phyloP scores from a whole-genome alignment of 371 early-diverging fungal genomes.

The Mucor saturninus region DNA sequence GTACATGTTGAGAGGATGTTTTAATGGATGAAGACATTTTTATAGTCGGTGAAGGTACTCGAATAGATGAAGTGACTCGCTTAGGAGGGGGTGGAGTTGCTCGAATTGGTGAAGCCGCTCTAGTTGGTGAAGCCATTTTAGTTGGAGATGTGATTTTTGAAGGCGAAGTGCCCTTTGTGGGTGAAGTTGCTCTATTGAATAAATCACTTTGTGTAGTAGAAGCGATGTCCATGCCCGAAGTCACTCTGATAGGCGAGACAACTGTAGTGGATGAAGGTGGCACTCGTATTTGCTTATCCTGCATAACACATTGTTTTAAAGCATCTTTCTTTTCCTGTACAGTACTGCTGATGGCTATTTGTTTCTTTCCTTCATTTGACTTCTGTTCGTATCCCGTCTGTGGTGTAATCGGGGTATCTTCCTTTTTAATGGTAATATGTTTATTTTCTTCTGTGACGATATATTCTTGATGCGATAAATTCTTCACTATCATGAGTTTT shows the following conservation, averaged over 20 bases:
- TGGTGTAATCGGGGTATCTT: too few relatives aligned
- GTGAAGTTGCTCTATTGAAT: too few relatives aligned
- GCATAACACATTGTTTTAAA: background rate
- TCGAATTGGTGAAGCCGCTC: background rate
- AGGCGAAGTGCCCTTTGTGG: too few relatives aligned
- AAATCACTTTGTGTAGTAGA: too few relatives aligned
- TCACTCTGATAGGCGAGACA: too few relatives aligned
- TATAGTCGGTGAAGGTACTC: background rate
- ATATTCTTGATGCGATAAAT: background rate
- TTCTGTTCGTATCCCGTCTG: too few relatives aligned
- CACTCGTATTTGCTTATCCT: too few relatives aligned
- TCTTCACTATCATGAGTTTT: background rate
- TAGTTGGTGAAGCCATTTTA: background rate
- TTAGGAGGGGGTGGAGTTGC: background rate
- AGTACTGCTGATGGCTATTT: too few relatives aligned
- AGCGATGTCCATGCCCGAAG: too few relatives aligned
- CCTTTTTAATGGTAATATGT: too few relatives aligned
- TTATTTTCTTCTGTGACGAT: background rate
- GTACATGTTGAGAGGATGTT: background rate
- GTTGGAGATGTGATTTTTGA: background rate
- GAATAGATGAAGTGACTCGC: background rate
- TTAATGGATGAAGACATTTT: background rate
- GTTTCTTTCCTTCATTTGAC: too few relatives aligned
- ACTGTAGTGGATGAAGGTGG: too few relatives aligned
- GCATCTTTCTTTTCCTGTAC: background rate